Evolutionary conservation across 1,284 basidiomycete genomes (phyloP).

Genomic region (Rhizoctonia solani): DNA sequence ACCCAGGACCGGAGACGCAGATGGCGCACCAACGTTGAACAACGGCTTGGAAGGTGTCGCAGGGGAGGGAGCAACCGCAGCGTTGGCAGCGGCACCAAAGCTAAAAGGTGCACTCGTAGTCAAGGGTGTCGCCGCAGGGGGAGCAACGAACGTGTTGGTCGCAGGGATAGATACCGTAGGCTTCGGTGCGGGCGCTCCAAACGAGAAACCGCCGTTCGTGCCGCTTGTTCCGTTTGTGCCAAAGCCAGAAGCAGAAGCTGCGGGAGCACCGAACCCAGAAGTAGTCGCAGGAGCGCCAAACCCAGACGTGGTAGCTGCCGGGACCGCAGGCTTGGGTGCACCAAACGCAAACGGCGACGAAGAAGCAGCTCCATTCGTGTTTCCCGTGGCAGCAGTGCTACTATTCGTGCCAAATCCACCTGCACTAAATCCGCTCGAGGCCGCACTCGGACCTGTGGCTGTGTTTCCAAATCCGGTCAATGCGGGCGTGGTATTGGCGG

Average conservation of each 20-base stretch:
- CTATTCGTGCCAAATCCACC: not conserved
- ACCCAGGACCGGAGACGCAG: constrained; percentile 26
- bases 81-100: not conserved
- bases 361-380: not conserved
- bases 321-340: not conserved
- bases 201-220: not conserved
- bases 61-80: not conserved
- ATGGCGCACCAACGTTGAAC: constrained; percentile 24
- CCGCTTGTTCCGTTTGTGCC: not conserved
- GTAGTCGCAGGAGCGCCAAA: no score
- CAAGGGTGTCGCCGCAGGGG: constrained; percentile 9
- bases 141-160: constrained; percentile 9
- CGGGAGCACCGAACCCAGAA: no score
- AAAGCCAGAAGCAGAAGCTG: not conserved
- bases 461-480: constrained; percentile 3
- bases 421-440: constrained; percentile 4
- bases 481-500: not conserved
- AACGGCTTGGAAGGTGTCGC: constrained; percentile 29
- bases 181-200: constrained; percentile 14
- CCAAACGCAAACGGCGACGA: constrained; percentile 15
- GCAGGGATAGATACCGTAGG: constrained; percentile 16
- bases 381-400: not conserved
- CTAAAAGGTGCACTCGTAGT: not conserved
- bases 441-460: not conserved
- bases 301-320: not conserved